Base-by-base conservation (phyloP, 805 yeast species). In the Monosporozyma solicola region DNA sequence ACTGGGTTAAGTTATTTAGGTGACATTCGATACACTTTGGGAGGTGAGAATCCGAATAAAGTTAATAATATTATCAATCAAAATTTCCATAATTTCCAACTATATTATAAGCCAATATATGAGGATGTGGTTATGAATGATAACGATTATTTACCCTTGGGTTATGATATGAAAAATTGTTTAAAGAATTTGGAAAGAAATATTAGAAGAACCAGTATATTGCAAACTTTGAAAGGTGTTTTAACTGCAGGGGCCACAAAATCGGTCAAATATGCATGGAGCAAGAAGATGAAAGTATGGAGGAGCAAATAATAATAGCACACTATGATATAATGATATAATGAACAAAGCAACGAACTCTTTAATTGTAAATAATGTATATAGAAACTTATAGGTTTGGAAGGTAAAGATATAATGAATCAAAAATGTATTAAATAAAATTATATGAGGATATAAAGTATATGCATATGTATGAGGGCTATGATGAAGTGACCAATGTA, bases 1-100 rank as follows among this genome's bases (percentile, higher is more conserved):
- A 84, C 97, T 0, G 79, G 81, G 13, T 69, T 94, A 16, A 87
- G 96, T 22, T 94, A 94, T 64, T 71, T 82, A 67, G 99, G 99
- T 20, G 99, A 94, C 66, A 84, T 90, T 31, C 79, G 99, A 59
- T 84, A 89, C 79, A 73, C 76, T 45, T 72, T 91, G 31, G 87
- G 88, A 9, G 98, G 97, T 1, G 99, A 94, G 67, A 87, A 94
- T 66, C 97, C 97, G 5, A 76, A 83, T 60, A 94, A 94, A 68
- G 87, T 91, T 43, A 73, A 75, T 49, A 94, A 94, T 65, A 94
- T 94, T 56, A 98, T 94, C 3, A 66, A 70, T 10, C 85, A 85
- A 66, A 97, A 94, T 68, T 77, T 80, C 57, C 69, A 72, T 20
- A 77, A 80, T 56, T 94, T 94, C 71, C 78, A 83, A 54, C 69